phyloP scores from a whole-genome alignment of 2,329 filamentous ascomycete genomes.

The Neophaeococcomyces mojaviensis region DNA sequence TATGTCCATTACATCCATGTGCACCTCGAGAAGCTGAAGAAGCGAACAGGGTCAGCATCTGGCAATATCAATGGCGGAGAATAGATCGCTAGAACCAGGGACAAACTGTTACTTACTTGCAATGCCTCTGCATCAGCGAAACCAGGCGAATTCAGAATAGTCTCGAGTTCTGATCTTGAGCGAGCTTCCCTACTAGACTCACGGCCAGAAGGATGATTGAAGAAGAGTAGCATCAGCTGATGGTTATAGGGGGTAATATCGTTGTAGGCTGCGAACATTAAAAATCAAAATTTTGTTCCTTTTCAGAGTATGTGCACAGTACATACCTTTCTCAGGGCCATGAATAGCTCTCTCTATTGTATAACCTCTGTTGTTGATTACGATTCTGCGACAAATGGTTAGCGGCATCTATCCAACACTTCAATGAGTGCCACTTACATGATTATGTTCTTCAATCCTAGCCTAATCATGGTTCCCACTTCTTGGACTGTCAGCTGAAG shows the following conservation, averaged over 20 bases:
- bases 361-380: slow-evolving; percentile 26
- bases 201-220: slow-evolving; percentile 10
- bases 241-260: slow-evolving; percentile 25
- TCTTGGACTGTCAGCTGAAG: slow-evolving; percentile 26
- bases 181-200: slow-evolving; percentile 14
- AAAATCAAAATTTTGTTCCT: no score
- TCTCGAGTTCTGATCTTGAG: background rate
- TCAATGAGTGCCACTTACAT: no score
- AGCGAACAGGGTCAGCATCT: background rate
- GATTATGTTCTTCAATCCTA: slow-evolving; percentile 22
- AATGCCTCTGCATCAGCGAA: no score
- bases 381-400: background rate
- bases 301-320: no score
- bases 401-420: no score
- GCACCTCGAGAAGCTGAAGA: slow-evolving; percentile 15
- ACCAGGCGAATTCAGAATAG: no score
- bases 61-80: no score
- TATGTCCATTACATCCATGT: slow-evolving; percentile 17
- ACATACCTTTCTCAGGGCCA: slow-evolving; percentile 15
- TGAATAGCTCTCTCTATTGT: slow-evolving; percentile 26
- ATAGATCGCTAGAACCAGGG: no score
- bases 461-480: slow-evolving; percentile 23
- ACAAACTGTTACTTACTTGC: no score
- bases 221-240: slow-evolving; percentile 24
- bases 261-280: slow-evolving; percentile 22